Base-by-base conservation (phyloP, 2,329 filamentous ascomycete genomes). In the Fusarium zealandicum region DNA sequence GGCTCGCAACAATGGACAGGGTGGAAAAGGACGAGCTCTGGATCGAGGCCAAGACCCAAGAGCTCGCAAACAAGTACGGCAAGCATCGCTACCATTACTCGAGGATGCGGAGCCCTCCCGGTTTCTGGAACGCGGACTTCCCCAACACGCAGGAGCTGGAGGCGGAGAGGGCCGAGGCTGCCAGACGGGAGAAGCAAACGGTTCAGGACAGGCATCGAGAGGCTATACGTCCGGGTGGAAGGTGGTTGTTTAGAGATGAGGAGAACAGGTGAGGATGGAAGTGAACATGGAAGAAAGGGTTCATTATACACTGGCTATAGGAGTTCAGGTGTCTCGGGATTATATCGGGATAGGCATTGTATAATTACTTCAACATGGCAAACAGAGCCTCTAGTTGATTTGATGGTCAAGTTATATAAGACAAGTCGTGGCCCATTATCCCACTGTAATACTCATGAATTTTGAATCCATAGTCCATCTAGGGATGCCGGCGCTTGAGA, bases 41-140 rank as follows among this genome's bases (percentile, higher is more conserved):
- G 72, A 65, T 92, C n/a, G 83, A 92, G 68, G 93, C 93, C 11
- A 88, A 88, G 68, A 88, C 86, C 0, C 83, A 85, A 68, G 80
- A 87, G 41, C 77, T 96, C 59, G 89, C 93, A 1, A 87, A 93
- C 67, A 82, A 84, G 57, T 86, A 85, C 70, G 92, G 92, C 6
- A 91, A 82, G 69, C 93, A 97, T 73, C 82, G 89, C 50, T 84
- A 93, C 64, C 81, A 86, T 22, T 92, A 89, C 72, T 83, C 87
- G 54, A 83, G 92, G 43, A 81, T 84, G 58, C 80, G 77, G 37
- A 91, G 89, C 9, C 93, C 95, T 11, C 91, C 92, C 2, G 93
- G 92, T 0, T 98, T 91, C 70, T 99, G 95, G 95, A 82, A 90
- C 47, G 83, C 89, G 2, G 93, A 96, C 64, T 96, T 99, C 70